A percentile compares a stretch with the other conserved stretches of the same genome.
Conservation (phyloP, 768 basidiomycete species). For the Tricholoma matsutake region DNA sequence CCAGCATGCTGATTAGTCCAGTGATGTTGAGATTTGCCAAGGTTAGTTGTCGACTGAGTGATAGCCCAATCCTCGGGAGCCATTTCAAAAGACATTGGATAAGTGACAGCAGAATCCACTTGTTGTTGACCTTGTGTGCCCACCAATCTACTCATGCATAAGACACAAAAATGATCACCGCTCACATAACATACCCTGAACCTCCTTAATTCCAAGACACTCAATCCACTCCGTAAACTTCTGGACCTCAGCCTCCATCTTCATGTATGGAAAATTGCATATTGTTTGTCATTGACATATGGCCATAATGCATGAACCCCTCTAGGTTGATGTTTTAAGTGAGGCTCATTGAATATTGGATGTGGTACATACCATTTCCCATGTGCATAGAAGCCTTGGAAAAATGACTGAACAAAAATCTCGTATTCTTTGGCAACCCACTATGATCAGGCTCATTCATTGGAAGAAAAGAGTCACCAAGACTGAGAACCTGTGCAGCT, state of each 20-base stretch:
- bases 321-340: too few species aligned
- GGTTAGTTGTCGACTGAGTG: slow-evolving; percentile 20
- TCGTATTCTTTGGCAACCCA: slow-evolving; percentile 11
- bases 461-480: slow-evolving; percentile 12
- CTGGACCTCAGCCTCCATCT: slow-evolving; percentile 6
- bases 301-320: too few species aligned
- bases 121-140: slow-evolving; percentile 20
- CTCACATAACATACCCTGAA: slow-evolving; percentile 8
- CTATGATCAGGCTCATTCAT: slow-evolving; percentile 18
- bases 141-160: slow-evolving; percentile 17
- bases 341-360: too few species aligned
- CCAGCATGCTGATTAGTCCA: slow-evolving; percentile 18
- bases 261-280: slow-evolving; percentile 14
- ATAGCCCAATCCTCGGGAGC: slow-evolving; percentile 14
- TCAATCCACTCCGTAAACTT: slow-evolving; percentile 5
- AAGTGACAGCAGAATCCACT: slow-evolving; percentile 20
- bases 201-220: slow-evolving; percentile 5
- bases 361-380: slow-evolving; percentile 6
- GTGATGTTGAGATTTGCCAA: slow-evolving; percentile 19
- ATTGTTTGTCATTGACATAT: background rate
- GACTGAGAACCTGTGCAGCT: slow-evolving; percentile 12
- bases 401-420: slow-evolving; percentile 9
- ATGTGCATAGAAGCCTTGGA: slow-evolving; percentile 11
- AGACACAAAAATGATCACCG: background rate
- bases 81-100: slow-evolving; percentile 19